phyloP scores from a whole-genome alignment of 805 yeast species.

The Starmerella davenportii region DNA sequence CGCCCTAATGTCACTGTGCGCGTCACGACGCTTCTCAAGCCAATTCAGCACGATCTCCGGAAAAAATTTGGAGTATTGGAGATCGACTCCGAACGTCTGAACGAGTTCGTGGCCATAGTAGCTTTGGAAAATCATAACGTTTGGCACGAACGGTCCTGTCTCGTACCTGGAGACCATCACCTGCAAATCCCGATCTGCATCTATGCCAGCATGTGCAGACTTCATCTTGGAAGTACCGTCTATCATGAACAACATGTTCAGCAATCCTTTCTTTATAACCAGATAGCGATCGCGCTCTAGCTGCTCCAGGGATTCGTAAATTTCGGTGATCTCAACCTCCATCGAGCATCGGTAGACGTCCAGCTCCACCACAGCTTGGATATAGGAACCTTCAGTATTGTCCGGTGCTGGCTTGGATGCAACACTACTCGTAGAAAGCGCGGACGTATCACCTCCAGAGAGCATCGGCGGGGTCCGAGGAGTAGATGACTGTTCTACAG shows the following conservation, averaged over 20 bases:
- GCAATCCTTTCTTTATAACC: constrained; percentile 47
- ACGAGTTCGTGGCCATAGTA: constrained; percentile 41
- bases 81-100: constrained; percentile 67
- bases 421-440: not conserved
- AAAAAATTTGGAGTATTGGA: constrained; percentile 46
- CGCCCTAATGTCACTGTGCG: not conserved
- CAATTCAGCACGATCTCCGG: constrained; percentile 42
- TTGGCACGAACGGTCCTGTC: constrained; percentile 59
- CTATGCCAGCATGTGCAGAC: constrained; percentile 41
- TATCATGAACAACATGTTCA: constrained; percentile 41
- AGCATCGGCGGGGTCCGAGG: not conserved
- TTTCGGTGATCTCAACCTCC: constrained; percentile 50
- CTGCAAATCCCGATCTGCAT: constrained; percentile 45
- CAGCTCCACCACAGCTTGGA: constrained; percentile 34
- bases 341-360: constrained; percentile 49
- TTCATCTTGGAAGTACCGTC: constrained; percentile 29
- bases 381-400: constrained; percentile 26
- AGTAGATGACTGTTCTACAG: not conserved
- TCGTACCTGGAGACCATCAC: constrained; percentile 41
- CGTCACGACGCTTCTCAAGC: constrained; percentile 15
- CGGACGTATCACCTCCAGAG: not conserved
- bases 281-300: constrained; percentile 46
- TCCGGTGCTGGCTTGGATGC: constrained; percentile 7
- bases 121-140: constrained; percentile 50
- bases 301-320: constrained; percentile 48